These are phyloP conservation scores for Acanthochlamys bracteata DNA, from an alignment of 106 monocot genomes.

Conservation along the genomic window DNA sequence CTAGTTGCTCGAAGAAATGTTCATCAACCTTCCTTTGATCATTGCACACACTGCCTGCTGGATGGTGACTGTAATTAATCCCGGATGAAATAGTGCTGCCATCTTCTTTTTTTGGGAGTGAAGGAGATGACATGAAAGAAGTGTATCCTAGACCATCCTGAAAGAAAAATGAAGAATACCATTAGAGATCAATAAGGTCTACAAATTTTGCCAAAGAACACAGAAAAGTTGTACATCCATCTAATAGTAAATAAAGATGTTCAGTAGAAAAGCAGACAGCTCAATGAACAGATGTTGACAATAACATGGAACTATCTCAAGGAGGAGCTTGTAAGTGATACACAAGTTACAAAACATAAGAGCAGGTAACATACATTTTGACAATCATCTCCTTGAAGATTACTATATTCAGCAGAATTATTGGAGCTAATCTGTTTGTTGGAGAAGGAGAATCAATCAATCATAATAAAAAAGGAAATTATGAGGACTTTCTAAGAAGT, in stretches of 20 bases:
- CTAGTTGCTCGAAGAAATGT: conserved; percentile 33
- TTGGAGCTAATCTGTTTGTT: conserved; percentile 21
- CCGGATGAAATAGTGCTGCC: conserved; percentile 20
- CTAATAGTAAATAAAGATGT: too few relatives aligned
- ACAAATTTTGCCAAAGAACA: not conserved
- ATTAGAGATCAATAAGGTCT: not conserved
- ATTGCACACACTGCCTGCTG: conserved; percentile 4
- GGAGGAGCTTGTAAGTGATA: too few relatives aligned
- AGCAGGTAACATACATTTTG: conserved; percentile 4
- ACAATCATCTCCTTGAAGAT: conserved; percentile 11
- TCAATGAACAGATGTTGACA: too few relatives aligned
- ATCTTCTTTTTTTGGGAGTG: conserved; percentile 5
- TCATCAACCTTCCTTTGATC: conserved; percentile 20
- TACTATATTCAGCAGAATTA: conserved; percentile 12
- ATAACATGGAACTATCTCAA: too few relatives aligned
- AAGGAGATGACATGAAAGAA: conserved; percentile 23
- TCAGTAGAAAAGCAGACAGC: too few relatives aligned
- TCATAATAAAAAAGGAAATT: not conserved
- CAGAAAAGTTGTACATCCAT: too few relatives aligned
- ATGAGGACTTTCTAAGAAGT: not conserved
- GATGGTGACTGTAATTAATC: conserved; percentile 8
- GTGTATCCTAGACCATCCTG: conserved; percentile 28
- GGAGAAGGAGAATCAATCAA: not conserved
- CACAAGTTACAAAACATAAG: not conserved
- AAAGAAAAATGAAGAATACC: conserved; percentile 1